Base-by-base conservation (phyloP, 2,329 filamentous ascomycete species). In the Fusarium sp. region DNA sequence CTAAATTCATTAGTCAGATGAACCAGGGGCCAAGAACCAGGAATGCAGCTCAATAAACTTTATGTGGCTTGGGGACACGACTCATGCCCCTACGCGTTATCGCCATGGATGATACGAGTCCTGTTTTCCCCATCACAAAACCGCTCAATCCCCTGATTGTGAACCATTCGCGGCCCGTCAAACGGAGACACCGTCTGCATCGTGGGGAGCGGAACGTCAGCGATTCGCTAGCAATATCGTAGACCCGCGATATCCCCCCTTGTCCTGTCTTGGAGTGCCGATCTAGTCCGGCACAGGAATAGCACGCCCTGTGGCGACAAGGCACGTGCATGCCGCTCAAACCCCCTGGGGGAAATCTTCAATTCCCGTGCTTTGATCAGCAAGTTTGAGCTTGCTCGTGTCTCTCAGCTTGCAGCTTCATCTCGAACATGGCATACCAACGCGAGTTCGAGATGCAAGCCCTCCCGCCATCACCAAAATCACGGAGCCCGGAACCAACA, bases 401-500 rank as follows among this genome's bases (percentile, higher is more conserved):
- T 54, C 22, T 22, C 24, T 28, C 44, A 45, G 49, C 35, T 13
- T 22, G 28, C 26, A 35, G 13, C 35, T 42, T 48, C 41, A 42
- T 41, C 33, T 51, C 35, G 35, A 61, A 38, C 7, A 85, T 73
- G 72, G 61, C 66, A n/a, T 74, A 75, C 54, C 69, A 70, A 17
- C 61, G 64, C n/a, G 72, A 70, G 39, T 51, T 73, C 31, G 69
- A 75, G 61, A 74, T 74, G 72, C 64, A 73, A 51, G 64, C 72
- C 6, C 41, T 59, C 9, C 60, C 68, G 14, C 72, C 54, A 3
- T 59, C 48, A 4, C 44, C 52, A 14, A 75, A 70, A 24, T 36
- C 57, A 31, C 49, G 31, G 9, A 47, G 33, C 3, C 47, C 64
- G 6, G 56, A 57, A 20, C 41, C 44, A 18, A 7, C 8, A 5